Base-by-base conservation (phyloP, 169 alveolate genomes). In the Cryptosporidium canis region DNA sequence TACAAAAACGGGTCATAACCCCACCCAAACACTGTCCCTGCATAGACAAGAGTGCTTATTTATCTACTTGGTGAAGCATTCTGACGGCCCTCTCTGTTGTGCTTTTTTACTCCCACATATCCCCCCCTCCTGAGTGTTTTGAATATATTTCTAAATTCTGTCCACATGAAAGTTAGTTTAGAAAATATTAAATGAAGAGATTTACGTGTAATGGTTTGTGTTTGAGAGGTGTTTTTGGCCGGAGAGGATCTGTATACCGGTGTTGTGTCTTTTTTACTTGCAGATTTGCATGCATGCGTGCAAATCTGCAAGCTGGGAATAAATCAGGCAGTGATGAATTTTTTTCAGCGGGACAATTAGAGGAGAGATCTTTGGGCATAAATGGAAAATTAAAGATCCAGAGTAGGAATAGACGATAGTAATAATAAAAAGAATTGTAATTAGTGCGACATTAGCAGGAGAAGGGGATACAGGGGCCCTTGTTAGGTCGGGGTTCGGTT, bases 201-300 rank as follows among this genome's bases (percentile, higher is more conserved):
- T n/a, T 18, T 12, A 21, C n/a, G n/a, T 51, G 24, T 51, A 21
- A 8, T 51, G 24, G n/a, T 51, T 21, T 16, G 63, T 51, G 63
- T 51, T 51, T n/a, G 18, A n/a, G n/a, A n/a, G n/a, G n/a, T n/a
- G n/a, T n/a, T n/a, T n/a, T n/a, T n/a, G n/a, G n/a, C n/a, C n/a
- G n/a, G 47, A 3, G 11, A 24, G 12, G 33, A 33, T 61, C 12
- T 8, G 3, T 35, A 31, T 61, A 31, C 68, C 68, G 68, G 68
- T 61, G 27, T 6, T 61, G n/a, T 14, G 8, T 1, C 8, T 24
- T 6, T 37, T 43, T 29, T 18, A 43, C 61, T 66, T 39, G 61
- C 63, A 66, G 41, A 3, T 29, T 67, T 67, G 66, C 83, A 45
- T 67, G 83, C 83, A 43, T 67, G 83, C 83, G 27, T 67, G 83